Percentiles rank a stretch among this genome's conserved stretches.
Evolutionary conservation across 805 yeast species (phyloP).

Genomic region (Metschnikowia proteae): DNA sequence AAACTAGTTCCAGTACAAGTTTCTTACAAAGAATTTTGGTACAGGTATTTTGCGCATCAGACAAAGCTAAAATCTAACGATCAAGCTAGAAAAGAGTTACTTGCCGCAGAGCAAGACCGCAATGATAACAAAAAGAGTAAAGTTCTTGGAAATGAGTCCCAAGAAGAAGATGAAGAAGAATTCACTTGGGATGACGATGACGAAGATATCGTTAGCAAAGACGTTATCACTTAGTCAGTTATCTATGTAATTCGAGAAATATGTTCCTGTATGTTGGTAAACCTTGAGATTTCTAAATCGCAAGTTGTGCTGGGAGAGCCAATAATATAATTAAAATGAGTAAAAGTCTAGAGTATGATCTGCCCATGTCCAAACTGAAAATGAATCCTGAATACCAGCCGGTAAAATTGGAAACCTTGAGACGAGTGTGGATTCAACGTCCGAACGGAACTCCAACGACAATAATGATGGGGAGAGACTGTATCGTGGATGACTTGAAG

Average conservation of each 20-base stretch:
- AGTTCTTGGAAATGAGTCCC: conserved; percentile 24
- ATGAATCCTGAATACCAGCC: neutral
- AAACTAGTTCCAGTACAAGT: conserved; percentile 63
- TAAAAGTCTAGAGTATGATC: conserved; percentile 3
- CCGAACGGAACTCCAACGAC: conserved; percentile 64
- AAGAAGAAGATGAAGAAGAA: conserved; percentile 44
- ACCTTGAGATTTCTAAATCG: neutral
- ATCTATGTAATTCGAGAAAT: neutral
- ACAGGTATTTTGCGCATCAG: conserved; percentile 56
- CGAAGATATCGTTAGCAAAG: conserved; percentile 33
- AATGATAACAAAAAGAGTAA: conserved; percentile 14
- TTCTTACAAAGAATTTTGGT: conserved; percentile 68
- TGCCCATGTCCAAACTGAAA: conserved; percentile 2
- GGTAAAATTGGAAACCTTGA: neutral
- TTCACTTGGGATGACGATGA: conserved; percentile 52
- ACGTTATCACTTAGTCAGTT: neutral
- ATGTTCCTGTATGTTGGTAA: neutral
- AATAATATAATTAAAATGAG: neutral
- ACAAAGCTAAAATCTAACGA: conserved; percentile 58
- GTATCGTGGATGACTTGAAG: conserved; percentile 82
- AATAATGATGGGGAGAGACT: conserved; percentile 53
- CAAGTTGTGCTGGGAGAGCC: neutral
- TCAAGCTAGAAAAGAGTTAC: conserved; percentile 57
- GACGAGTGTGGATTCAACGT: conserved; percentile 54
- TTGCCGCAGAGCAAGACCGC: conserved; percentile 30